A percentile compares a stretch with the other conserved stretches of the same genome.
These are phyloP conservation scores for Azolla pinnata DNA, from an alignment of 75 land plant species.

Conservation along the genomic window DNA sequence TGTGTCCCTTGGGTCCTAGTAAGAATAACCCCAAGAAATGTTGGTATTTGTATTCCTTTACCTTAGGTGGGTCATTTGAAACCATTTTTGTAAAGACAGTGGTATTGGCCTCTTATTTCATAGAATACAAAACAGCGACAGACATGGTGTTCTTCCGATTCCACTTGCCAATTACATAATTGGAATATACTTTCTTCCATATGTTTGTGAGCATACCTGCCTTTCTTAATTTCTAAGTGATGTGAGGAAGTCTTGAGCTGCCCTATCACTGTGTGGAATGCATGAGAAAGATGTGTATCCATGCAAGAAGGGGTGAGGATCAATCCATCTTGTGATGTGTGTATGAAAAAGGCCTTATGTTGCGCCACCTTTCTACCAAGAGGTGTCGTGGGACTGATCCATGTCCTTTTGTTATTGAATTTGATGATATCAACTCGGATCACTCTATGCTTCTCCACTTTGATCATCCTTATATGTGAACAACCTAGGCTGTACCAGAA, in stretches of 20 bases:
- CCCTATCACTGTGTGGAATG: neutral
- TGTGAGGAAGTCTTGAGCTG: neutral
- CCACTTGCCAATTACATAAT: neutral
- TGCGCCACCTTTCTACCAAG: neutral
- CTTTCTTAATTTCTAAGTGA: neutral
- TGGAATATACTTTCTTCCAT: neutral
- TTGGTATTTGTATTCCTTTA: too few relatives aligned
- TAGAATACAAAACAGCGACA: neutral
- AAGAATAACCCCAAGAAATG: too few relatives aligned
- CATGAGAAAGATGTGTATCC: slow-evolving; percentile 1
- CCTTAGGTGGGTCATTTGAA: too few relatives aligned
- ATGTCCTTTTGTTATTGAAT: neutral
- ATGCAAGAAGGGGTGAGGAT: neutral
- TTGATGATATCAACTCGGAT: neutral
- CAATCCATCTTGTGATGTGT: neutral
- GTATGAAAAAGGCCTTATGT: neutral
- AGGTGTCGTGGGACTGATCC: neutral
- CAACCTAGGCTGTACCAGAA: too few relatives aligned
- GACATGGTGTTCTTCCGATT: neutral
- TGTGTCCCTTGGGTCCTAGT: too few relatives aligned
- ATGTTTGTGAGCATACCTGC: neutral
- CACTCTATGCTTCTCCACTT: neutral
- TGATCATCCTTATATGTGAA: too few relatives aligned
- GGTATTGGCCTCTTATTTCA: neutral
- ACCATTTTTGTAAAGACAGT: neutral